These are phyloP conservation scores for Colletotrichum sp. DNA, from an alignment of 2,329 filamentous ascomycete species.

Conservation along the genomic window DNA sequence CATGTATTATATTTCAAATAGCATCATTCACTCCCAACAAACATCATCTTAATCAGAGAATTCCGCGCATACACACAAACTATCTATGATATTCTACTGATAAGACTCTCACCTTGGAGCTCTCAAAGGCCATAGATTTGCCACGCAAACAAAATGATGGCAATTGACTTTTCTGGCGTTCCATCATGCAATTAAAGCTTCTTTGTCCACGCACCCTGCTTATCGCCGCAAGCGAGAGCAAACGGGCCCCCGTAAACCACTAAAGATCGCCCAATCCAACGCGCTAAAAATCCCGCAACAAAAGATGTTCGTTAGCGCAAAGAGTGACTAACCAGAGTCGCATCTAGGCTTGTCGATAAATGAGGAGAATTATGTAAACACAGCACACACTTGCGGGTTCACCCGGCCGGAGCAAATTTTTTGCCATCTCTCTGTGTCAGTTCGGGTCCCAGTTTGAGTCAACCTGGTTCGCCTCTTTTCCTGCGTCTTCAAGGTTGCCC, in stretches of 20 bases:
- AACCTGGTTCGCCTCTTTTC: not conserved
- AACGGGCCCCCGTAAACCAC: not conserved
- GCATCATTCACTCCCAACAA: not conserved
- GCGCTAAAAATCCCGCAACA: not conserved
- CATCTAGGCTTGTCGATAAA: not conserved
- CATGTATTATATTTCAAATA: not conserved
- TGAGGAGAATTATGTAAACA: not conserved
- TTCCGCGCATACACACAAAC: not conserved
- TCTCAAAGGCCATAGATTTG: not conserved
- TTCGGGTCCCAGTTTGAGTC: not conserved
- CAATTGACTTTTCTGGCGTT: not conserved
- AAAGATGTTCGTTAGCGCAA: not conserved
- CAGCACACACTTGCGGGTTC: not conserved
- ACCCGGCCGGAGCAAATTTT: not conserved
- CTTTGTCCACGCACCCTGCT: not conserved
- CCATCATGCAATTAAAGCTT: not conserved
- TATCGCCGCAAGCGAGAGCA: not conserved
- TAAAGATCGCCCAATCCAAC: not conserved
- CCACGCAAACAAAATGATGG: not conserved
- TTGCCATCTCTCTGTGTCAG: not conserved
- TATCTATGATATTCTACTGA: not conserved
- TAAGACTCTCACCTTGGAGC: not conserved
- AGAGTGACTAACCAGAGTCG: not conserved
- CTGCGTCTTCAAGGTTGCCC: not conserved
- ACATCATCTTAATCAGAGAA: not conserved